Evolutionary conservation across 2,329 filamentous ascomycete species (phyloP), one percentile per base, ranked within the genome.

Genomic region (Colletotrichum sp.): DNA sequence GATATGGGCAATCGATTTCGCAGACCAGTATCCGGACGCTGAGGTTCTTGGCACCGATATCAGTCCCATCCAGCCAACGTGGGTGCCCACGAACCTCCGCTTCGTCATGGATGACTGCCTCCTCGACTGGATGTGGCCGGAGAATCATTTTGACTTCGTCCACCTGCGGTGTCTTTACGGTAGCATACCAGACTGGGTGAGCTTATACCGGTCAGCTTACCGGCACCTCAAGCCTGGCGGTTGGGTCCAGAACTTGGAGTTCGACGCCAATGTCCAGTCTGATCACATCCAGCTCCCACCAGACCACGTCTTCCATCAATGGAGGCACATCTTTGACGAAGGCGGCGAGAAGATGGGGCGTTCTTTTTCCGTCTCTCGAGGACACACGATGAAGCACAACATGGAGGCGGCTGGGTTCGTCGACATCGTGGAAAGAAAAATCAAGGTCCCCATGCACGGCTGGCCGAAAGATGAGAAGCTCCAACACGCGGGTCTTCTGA

Each of bases 101-200:
- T 93, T 92, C 77, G 85, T 91, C 71, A 87, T 93, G 64, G 91
- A 93, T 80, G 90, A 93, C 79, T 88, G 89, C 34, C 89, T 90
- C 78, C 85, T 79, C 9, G 82, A 82, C 0, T 85, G 83, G 83
- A 90, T 82, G 84, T 89, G 82, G 36, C 86, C 87, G 2, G 80
- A 85, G 4, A 80, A 88, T 55, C 83, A 87, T 68, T 91, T 91
- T 80, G 91, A 93, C 82, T 90, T 89, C 78, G 89, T 93, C 78
- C 91, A 92, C 80, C 88, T 89, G 4, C 88, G 89, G 39, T 86
- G 90, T 77, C 84, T 93, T 77, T 85, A 88, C 6, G 91, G 91
- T 59, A 87, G 87, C 66, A 88, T 92, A 77, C 83, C 85, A 4
- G 90, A 91, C 77, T 92, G 90, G 81, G 87, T 87, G 34, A 85